Percentiles rank a stretch among this genome's conserved stretches.
phyloP scores from a whole-genome alignment of 192 early-diverging fungal species.

The Obelidium mucronatum region DNA sequence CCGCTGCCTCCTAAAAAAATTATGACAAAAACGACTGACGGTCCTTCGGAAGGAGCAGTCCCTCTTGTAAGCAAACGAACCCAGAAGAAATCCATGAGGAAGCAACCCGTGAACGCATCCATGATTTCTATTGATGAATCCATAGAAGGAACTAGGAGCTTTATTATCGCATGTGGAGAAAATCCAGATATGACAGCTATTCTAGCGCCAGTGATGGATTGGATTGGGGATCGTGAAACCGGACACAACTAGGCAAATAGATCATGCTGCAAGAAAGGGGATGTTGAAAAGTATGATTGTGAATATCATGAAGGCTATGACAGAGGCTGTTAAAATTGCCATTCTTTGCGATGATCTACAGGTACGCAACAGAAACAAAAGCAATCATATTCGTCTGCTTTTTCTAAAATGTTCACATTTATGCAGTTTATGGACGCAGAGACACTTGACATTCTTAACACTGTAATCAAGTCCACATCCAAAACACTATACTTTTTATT shows the following conservation, averaged over 20 bases:
- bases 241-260: not conserved
- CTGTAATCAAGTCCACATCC: slow-evolving; percentile 17
- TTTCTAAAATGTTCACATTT: not conserved
- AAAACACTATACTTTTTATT: slow-evolving; percentile 28
- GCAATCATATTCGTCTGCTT: not conserved
- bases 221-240: slow-evolving; percentile 31
- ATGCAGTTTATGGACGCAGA: slow-evolving; percentile 33
- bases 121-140: slow-evolving; percentile 18
- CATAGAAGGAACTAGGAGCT: slow-evolving; percentile 15
- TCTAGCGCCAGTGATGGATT: slow-evolving; percentile 27
- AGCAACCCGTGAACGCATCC: slow-evolving; percentile 6
- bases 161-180: slow-evolving; percentile 30
- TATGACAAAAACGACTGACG: not conserved
- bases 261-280: not conserved
- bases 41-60: not conserved
- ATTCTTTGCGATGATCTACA: slow-evolving; percentile 38
- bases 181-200: slow-evolving; percentile 12
- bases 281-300: slow-evolving; percentile 25
- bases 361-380: slow-evolving; percentile 25
- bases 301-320: slow-evolving; percentile 34
- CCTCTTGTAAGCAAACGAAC: not conserved
- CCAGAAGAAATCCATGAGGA: slow-evolving; percentile 6
- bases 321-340: slow-evolving; percentile 28
- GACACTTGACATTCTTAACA: slow-evolving; percentile 23
- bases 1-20: not conserved